phyloP scores from a whole-genome alignment of 2,329 filamentous ascomycete genomes.

The Neurospora sp. region DNA sequence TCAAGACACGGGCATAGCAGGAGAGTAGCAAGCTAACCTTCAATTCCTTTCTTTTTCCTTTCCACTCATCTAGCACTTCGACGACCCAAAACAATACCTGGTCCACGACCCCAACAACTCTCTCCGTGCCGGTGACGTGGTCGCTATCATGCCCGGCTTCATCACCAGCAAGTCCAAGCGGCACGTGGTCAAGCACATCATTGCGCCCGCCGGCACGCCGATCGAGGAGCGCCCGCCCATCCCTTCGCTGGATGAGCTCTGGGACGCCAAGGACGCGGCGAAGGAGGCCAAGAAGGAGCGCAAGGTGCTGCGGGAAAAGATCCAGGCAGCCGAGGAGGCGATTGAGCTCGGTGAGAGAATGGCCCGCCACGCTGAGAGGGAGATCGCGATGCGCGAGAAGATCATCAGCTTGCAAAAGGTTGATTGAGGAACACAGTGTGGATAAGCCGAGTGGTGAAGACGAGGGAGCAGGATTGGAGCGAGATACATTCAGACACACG shows the following conservation, averaged over 20 bases:
- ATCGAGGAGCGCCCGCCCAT: constrained; percentile 57
- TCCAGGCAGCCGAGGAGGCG: constrained; percentile 8
- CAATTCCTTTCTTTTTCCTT: not conserved
- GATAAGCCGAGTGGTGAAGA: not conserved
- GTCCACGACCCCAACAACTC: constrained; percentile 73
- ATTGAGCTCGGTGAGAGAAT: constrained; percentile 16
- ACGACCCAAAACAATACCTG: constrained; percentile 53
- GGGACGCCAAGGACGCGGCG: constrained; percentile 43
- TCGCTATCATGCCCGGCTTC: constrained; percentile 59
- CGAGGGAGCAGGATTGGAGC: not conserved
- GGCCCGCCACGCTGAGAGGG: constrained; percentile 17
- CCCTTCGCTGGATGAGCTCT: constrained; percentile 53
- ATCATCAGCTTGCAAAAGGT: not conserved
- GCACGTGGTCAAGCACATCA: constrained; percentile 66
- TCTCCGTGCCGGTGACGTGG: constrained; percentile 63
- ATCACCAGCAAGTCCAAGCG: constrained; percentile 57
- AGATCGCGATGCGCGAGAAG: constrained; percentile 10
- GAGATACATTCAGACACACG: not conserved
- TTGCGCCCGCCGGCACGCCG: constrained; percentile 56
- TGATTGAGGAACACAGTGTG: not conserved
- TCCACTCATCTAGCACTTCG: constrained; percentile 47
- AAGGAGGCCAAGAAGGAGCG: constrained; percentile 48
- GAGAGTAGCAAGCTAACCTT: not conserved
- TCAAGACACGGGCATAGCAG: not conserved
- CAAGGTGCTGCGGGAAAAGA: constrained; percentile 17